Percentiles rank a stretch among this genome's conserved stretches.
Conservation (phyloP, 176 grass and related monocot genomes). For the Ananas comosus region DNA sequence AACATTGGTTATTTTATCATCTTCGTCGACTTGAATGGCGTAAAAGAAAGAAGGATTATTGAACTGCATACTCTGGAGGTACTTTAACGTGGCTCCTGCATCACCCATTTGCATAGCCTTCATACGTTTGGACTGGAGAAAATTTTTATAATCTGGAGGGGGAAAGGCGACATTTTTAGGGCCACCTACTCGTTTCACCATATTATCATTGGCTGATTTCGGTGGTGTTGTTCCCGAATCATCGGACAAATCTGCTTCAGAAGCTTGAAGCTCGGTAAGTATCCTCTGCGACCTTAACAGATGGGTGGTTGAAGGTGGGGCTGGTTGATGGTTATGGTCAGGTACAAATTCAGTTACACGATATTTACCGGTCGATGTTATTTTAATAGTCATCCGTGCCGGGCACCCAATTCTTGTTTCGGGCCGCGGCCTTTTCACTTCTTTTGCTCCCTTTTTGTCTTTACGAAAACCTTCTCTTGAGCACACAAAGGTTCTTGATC, state of each 20-base stretch:
- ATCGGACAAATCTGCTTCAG: conserved; percentile 67
- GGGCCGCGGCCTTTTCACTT: conserved; percentile 70
- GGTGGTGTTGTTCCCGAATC: conserved; percentile 38
- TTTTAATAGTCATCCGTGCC: conserved; percentile 81
- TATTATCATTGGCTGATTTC: conserved; percentile 38
- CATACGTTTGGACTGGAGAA: conserved; percentile 61
- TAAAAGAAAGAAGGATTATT: conserved; percentile 67
- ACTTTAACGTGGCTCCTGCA: conserved; percentile 63
- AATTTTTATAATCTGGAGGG: conserved; percentile 62
- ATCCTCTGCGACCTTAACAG: conserved; percentile 86
- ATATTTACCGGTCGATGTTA: conserved; percentile 57
- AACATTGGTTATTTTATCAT: conserved; percentile 84
- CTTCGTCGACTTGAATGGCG: conserved; percentile 76
- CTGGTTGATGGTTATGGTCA: conserved; percentile 85
- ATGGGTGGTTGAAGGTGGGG: conserved; percentile 82
- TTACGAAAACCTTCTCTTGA: conserved; percentile 91
- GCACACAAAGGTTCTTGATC: conserved; percentile 88
- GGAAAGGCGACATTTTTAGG: conserved; percentile 36
- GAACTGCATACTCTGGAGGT: conserved; percentile 75
- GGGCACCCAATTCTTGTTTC: conserved; percentile 81
- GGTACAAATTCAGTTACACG: conserved; percentile 59
- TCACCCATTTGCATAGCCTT: conserved; percentile 78
- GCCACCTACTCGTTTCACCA: conserved; percentile 57
- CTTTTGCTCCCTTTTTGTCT: conserved; percentile 87
- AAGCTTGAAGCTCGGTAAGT: conserved; percentile 58